Percentiles rank a stretch among this genome's conserved stretches.
Conservation (phyloP, 2,329 filamentous ascomycete genomes). For the Venturia oleaginea region DNA sequence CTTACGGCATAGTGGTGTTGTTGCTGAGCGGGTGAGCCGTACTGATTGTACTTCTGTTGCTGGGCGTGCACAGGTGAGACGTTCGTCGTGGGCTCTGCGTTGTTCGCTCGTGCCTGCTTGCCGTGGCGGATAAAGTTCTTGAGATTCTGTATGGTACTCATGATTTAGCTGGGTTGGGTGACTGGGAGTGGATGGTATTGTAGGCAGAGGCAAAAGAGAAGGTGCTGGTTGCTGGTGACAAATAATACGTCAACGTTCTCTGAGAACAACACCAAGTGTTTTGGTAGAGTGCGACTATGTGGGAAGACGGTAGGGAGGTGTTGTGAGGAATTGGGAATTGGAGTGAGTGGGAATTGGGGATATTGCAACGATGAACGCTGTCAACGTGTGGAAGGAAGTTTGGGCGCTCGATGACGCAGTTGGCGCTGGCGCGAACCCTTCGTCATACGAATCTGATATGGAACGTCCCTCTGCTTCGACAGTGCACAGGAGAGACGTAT, state of each 20-base stretch:
- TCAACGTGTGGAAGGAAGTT: not conserved
- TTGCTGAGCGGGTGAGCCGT: constrained; percentile 46
- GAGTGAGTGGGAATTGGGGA: not conserved
- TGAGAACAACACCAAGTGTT: not conserved
- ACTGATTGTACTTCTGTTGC: constrained; percentile 42
- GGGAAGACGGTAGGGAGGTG: not conserved
- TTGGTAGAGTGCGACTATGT: not conserved
- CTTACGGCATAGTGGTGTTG: constrained; percentile 44
- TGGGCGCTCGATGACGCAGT: constrained; percentile 2
- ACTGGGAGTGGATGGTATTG: not conserved
- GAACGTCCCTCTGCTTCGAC: not conserved
- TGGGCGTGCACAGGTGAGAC: constrained; percentile 57
- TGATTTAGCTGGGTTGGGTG: constrained; percentile 25
- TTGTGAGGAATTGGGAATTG: not conserved
- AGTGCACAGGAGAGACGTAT: not conserved
- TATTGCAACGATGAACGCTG: constrained; percentile 6
- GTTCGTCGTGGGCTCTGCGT: constrained; percentile 53
- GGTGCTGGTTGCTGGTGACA: constrained; percentile 2
- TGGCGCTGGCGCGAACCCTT: not conserved
- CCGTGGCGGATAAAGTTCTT: constrained; percentile 98
- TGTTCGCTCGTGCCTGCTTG: constrained; percentile 75
- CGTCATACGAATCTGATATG: not conserved
- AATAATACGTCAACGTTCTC: not conserved
- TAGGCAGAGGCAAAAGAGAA: not conserved
- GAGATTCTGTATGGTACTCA: constrained; percentile 80